Percentiles rank a stretch among this genome's conserved stretches.
phyloP scores from a whole-genome alignment of 2,329 filamentous ascomycete species.

The Colletotrichum sp. region DNA sequence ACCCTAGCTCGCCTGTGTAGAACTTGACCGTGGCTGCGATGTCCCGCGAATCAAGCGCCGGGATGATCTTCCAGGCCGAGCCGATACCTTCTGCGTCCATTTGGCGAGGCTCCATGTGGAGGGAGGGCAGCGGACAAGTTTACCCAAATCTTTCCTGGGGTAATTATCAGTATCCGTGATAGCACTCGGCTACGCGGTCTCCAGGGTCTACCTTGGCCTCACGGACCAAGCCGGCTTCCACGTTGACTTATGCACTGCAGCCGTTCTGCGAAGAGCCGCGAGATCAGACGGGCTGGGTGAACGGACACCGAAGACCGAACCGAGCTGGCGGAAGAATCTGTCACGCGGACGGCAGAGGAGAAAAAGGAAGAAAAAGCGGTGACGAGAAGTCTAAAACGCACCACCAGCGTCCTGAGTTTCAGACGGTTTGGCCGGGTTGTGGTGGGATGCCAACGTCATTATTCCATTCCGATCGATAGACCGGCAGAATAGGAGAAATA shows the following conservation, averaged over 20 bases:
- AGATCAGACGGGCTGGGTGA: not conserved
- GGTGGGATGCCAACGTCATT: not conserved
- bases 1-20: not conserved
- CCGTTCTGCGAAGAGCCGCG: not conserved
- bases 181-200: not conserved
- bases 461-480: not conserved
- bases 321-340: not conserved
- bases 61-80: slow-evolving; percentile 17
- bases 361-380: not conserved
- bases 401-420: not conserved
- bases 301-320: not conserved
- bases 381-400: not conserved
- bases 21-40: not conserved
- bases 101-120: not conserved
- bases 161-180: not conserved
- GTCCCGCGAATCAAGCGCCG: not conserved
- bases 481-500: not conserved
- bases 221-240: not conserved
- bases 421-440: not conserved
- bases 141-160: not conserved
- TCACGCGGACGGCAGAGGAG: not conserved
- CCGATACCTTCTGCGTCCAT: not conserved
- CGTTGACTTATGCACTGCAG: not conserved
- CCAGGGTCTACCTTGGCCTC: not conserved
- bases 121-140: not conserved